Evolutionary conservation across 2,329 filamentous ascomycete species (phyloP), one percentile per base, ranked within the genome.

Genomic region (Penicillium occitanis): DNA sequence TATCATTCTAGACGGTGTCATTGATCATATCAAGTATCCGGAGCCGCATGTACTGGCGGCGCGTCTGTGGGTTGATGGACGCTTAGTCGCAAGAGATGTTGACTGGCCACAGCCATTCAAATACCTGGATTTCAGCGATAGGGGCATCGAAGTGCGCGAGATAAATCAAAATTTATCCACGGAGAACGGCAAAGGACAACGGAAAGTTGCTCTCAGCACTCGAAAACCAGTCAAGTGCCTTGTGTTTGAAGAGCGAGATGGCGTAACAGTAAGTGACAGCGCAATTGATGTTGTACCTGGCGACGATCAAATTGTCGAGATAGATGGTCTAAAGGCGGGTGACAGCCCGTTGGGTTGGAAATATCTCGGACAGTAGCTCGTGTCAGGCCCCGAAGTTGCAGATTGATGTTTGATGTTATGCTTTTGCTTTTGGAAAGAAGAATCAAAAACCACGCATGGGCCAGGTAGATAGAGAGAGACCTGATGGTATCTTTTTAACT

Each of bases 81-180:
- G 81, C 65, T 69, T 87, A 14, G 79, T 85, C 2, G 82, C 84
- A 13, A 79, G 85, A 61, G 85, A 87, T 69, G 79, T 84, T 5
- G 85, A 87, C 74, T 87, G 85, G 85, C 85, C 85, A 7, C 85
- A 87, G 71, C 85, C 85, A 44, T 80, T 87, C 70, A 78, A 80
- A 5, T 77, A 83, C 60, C 25, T 66, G 30, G 33, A 53, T 51
- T 48, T 66, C 11, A 57, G 58, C 40, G 28, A 61, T 30, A 40
- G 64, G 3, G 64, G 64, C 14, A 28, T 65, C 25, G 48, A 44
- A n/a, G 55, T 65, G 35, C 48, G 30, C 2, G 64, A 65, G 25
- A 50, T 50, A 25, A 28, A 50, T 28, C 46, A 25, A 50, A 25
- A 28, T 3, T 28, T 8, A 25, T 25, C 46, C 22, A 28, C 46